Base-by-base conservation (phyloP, 108 stramenopile genomes). In the Chaetoceros tenuissimus region DNA sequence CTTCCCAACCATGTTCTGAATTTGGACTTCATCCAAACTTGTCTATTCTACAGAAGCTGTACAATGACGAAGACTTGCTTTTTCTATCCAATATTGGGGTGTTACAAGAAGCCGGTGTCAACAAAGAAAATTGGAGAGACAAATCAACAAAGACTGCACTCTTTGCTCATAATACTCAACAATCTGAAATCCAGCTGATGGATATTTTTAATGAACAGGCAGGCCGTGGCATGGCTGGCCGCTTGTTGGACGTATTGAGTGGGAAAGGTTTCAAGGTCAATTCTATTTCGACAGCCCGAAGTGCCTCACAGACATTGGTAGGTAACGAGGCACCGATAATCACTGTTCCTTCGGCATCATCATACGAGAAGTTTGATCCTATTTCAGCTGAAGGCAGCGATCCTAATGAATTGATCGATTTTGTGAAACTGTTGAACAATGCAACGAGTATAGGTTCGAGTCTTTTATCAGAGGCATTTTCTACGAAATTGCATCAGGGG, bases 21-120 rank as follows among this genome's bases (percentile, higher is more conserved):
- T 48, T 48, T 8, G 48, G 47, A 27, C 21, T 27, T 31, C 53
- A 13, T 64, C 75, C 75, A 25, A 46, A 50, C 26, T 55, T 76
- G 20, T 67, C 69, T 63, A 72, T 75, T 3, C 68, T 82, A 3
- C 55, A 64, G 58, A 67, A 71, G 17, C 69, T 78, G 28, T 77
- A 69, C 17, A 53, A 49, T 20, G 63, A 74, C 16, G 50, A 46
- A 17, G 57, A 65, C 28, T 87, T 82, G 86, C 13, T 18, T 44
- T 70, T 63, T 26, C 18, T 70, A 28, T 46, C 63, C 27, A 70
- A 70, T 31, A 34, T 48, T 44, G 69, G 69, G n/a, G 26, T 54
- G 2, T 10, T 70, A 31, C 25, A 25, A 7, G 50, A 56, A 34
- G 57, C 64, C 2, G 55, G 56, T 23, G 31, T 28, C 40, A 55